Percentiles rank a stretch among this genome's conserved stretches.
Conservation (phyloP, 2,329 filamentous ascomycete genomes). For the Paracamarosporium sp. region DNA sequence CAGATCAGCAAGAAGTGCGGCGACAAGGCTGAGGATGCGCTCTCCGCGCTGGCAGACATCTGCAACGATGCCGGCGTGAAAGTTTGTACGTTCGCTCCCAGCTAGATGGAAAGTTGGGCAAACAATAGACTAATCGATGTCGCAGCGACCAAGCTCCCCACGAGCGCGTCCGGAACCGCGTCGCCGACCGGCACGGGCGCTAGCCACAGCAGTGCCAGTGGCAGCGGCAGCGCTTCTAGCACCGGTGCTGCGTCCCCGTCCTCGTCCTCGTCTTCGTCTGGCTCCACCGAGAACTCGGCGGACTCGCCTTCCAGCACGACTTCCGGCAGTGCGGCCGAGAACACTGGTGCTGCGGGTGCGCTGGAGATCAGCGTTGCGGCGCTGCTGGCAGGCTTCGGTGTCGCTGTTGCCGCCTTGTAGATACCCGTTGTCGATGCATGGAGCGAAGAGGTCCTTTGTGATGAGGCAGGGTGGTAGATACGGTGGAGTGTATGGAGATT, state of each 20-base stretch:
- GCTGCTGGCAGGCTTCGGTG: conserved; percentile 28
- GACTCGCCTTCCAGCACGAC: conserved; percentile 12
- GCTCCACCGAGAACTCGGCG: conserved; percentile 2
- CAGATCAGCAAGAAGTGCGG: conserved; percentile 34
- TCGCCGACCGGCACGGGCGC: conserved; percentile 20
- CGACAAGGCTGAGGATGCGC: conserved; percentile 25
- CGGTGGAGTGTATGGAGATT: not conserved
- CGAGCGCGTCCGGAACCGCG: conserved; percentile 21
- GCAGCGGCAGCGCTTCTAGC: conserved; percentile 8
- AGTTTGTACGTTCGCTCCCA: conserved; percentile 30
- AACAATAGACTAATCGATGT: not conserved
- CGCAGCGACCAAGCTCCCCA: conserved; percentile 25
- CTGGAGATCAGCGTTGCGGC: conserved; percentile 32
- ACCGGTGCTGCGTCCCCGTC: conserved; percentile 8
- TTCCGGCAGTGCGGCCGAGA: conserved; percentile 25
- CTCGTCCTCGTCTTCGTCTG: conserved; percentile 1
- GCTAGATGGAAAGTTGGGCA: not conserved
- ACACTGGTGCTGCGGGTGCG: conserved; percentile 18
- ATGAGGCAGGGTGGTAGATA: no score
- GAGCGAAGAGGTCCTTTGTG: no score
- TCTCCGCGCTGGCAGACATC: conserved; percentile 35
- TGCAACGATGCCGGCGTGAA: conserved; percentile 34
- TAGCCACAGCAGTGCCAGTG: not conserved
- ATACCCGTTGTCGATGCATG: not conserved
- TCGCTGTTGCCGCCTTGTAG: conserved; percentile 34